A percentile compares a stretch with the other conserved stretches of the same genome.
phyloP scores from a whole-genome alignment of 108 stramenopile species.

The Cylindrotheca fusiformis region DNA sequence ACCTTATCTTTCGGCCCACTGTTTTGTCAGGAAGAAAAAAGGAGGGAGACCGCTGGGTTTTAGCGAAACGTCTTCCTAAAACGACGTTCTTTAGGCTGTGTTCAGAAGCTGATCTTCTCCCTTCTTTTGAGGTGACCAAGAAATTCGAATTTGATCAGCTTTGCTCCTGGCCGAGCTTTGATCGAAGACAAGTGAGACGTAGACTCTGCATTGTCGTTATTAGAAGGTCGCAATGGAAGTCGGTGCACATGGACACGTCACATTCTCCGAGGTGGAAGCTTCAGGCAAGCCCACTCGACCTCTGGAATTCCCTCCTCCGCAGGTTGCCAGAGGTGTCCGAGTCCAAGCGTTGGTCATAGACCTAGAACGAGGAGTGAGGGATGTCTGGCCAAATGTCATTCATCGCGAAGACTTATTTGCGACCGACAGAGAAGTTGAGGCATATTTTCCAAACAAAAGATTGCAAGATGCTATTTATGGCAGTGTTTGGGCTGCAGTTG shows the following conservation, averaged over 20 bases:
- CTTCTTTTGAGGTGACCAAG: no score
- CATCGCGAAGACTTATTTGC: slow-evolving; percentile 58
- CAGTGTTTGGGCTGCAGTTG: slow-evolving; percentile 71
- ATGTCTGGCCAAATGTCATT: slow-evolving; percentile 62
- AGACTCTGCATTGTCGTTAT: no score
- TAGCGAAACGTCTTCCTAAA: no score
- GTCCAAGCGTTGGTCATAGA: slow-evolving; percentile 76
- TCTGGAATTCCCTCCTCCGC: slow-evolving; percentile 79
- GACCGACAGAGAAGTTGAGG: slow-evolving; percentile 30
- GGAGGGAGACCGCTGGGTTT: no score
- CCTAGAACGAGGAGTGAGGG: slow-evolving; percentile 56
- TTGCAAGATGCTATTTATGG: slow-evolving; percentile 90
- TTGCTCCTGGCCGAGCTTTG: no score
- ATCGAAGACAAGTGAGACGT: no score
- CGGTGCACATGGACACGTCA: slow-evolving; percentile 20
- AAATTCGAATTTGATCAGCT: no score
- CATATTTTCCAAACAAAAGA: slow-evolving; percentile 76
- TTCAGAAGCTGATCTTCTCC: no score
- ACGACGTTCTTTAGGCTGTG: no score
- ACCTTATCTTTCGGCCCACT: no score
- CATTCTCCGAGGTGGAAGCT: slow-evolving; percentile 42
- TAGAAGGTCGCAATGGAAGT: no score
- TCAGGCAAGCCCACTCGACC: slow-evolving; percentile 58
- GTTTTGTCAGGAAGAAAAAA: no score
- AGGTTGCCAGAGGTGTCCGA: slow-evolving; percentile 63